A percentile compares a stretch with the other conserved stretches of the same genome.
Conservation (phyloP, 2,329 filamentous ascomycete genomes). For the Neurospora sp. region DNA sequence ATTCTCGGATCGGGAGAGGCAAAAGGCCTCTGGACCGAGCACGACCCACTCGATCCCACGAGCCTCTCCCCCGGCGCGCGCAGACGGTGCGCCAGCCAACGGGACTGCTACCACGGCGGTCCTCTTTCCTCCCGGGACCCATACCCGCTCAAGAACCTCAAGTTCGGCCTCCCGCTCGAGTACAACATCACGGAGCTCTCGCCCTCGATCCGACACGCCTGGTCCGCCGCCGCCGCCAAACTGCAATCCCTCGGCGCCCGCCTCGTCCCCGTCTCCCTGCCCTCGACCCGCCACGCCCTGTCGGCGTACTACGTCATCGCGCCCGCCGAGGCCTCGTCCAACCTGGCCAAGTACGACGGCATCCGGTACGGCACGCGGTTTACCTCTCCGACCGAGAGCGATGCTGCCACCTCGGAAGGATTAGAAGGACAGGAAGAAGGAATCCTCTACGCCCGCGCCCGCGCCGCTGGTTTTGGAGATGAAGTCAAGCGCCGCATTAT, state of each 20-base stretch:
- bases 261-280: slow-evolving; percentile 68
- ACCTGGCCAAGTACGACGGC: slow-evolving; percentile 93
- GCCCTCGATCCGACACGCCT: slow-evolving; percentile 56
- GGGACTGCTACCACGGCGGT: slow-evolving; percentile 19
- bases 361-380: slow-evolving; percentile 69
- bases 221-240: slow-evolving; percentile 49
- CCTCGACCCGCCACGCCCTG: slow-evolving; percentile 73
- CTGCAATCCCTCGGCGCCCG: slow-evolving; percentile 57
- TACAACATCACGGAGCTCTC: slow-evolving; percentile 84
- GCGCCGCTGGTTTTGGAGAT: slow-evolving; percentile 64
- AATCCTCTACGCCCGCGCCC: slow-evolving; percentile 66
- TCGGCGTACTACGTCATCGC: slow-evolving; percentile 94
- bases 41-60: slow-evolving; percentile 67
- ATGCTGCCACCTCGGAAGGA: slow-evolving; percentile 30
- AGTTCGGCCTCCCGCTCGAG: slow-evolving; percentile 55
- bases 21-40: slow-evolving; percentile 32
- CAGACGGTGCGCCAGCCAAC: slow-evolving; percentile 27
- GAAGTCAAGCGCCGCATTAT: slow-evolving; percentile 84
- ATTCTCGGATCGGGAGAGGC: slow-evolving; percentile 33
- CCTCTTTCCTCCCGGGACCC: slow-evolving; percentile 19
- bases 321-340: slow-evolving; percentile 89
- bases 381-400: slow-evolving; percentile 24
- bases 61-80: slow-evolving; percentile 51
- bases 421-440: slow-evolving; percentile 29
- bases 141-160: slow-evolving; percentile 23